Conservation (phyloP, 495 filamentous ascomycete genomes). For the Penicillium egyptiacum region DNA sequence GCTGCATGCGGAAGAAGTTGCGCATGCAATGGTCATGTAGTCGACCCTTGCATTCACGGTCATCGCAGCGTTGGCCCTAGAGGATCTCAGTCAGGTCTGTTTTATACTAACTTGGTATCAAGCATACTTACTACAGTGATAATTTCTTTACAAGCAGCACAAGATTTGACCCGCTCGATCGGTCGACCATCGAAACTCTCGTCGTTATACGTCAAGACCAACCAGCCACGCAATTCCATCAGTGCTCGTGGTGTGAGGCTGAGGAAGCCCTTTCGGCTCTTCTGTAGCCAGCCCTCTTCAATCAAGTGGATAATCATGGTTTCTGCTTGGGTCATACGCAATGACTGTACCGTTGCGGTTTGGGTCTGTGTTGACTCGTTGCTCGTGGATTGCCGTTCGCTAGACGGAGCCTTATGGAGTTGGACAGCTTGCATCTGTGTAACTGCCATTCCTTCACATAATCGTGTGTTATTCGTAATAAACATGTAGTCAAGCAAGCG, state of each 20-base stretch:
- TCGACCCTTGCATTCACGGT: slow-evolving; percentile 64
- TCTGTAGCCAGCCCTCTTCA: slow-evolving; percentile 83
- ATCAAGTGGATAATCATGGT: slow-evolving; percentile 66
- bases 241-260: slow-evolving; percentile 72
- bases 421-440: slow-evolving; percentile 70
- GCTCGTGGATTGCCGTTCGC: slow-evolving; percentile 34
- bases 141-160: slow-evolving; percentile 86
- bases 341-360: slow-evolving; percentile 49
- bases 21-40: slow-evolving; percentile 77
- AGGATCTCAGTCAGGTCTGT: slow-evolving; percentile 7
- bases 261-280: slow-evolving; percentile 67
- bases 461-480: slow-evolving; percentile 72
- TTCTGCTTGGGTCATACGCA: slow-evolving; percentile 78
- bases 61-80: slow-evolving; percentile 75
- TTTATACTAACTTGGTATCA: background rate
- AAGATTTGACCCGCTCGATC: slow-evolving; percentile 72
- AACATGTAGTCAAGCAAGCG: slow-evolving; percentile 91
- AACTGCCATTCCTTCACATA: slow-evolving; percentile 78
- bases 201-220: slow-evolving; percentile 83
- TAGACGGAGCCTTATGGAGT: slow-evolving; percentile 30
- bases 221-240: slow-evolving; percentile 81
- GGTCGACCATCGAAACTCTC: slow-evolving; percentile 47
- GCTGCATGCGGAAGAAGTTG: slow-evolving; percentile 67
- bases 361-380: slow-evolving; percentile 37
- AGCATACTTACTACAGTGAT: slow-evolving; percentile 66